Evolutionary conservation across 202 grass and related monocot species (phyloP).

Genomic region (Zizania palustris): DNA sequence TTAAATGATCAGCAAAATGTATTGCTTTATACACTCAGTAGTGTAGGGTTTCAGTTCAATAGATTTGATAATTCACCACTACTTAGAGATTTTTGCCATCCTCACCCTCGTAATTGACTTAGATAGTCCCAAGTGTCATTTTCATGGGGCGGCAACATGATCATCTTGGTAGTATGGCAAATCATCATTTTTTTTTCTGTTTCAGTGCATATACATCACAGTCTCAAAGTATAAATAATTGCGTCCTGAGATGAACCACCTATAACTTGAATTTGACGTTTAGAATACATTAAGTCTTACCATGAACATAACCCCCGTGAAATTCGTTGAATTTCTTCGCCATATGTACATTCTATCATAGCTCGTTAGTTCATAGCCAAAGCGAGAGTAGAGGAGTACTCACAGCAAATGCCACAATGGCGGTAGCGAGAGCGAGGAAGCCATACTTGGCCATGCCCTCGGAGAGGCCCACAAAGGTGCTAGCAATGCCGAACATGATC

Average conservation of each 20-base stretch:
- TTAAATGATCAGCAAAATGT: neutral
- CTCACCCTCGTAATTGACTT: too few relatives aligned
- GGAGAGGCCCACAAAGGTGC: slow-evolving; percentile 83
- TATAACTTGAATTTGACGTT: neutral
- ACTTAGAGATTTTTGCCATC: too few relatives aligned
- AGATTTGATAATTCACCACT: too few relatives aligned
- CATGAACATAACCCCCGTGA: neutral
- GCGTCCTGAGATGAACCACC: neutral
- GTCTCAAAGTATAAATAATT: neutral
- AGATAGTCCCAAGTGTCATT: too few relatives aligned
- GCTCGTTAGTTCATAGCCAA: neutral
- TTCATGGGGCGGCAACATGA: too few relatives aligned
- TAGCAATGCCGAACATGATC: slow-evolving; percentile 91
- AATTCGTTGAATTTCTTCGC: too few relatives aligned
- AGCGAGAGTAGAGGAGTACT: slow-evolving; percentile 38
- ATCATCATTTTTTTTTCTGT: too few relatives aligned
- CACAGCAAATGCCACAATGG: slow-evolving; percentile 84
- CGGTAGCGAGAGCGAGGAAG: slow-evolving; percentile 85
- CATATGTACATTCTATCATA: neutral
- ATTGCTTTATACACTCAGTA: neutral
- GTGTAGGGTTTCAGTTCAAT: too few relatives aligned
- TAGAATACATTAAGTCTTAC: neutral
- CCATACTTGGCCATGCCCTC: slow-evolving; percentile 98
- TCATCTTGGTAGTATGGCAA: too few relatives aligned
- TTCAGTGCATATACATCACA: neutral